Base-by-base conservation (phyloP, 129 eudicot species). In the Daucus carota region DNA sequence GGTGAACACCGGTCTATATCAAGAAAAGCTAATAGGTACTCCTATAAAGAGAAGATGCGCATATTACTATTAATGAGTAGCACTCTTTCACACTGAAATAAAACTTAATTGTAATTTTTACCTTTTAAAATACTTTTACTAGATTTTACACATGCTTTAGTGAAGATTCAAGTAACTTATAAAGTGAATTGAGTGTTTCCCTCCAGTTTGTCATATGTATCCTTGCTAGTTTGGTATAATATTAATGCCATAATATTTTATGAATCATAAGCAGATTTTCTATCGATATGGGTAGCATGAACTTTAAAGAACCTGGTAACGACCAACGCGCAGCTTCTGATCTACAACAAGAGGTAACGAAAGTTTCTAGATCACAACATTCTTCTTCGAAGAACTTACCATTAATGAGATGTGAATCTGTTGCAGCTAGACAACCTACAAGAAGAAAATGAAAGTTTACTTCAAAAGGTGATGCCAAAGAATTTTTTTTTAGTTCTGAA, bases 371-470 rank as follows among this genome's bases (percentile, higher is more conserved):
- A 34, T 54, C 67, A 20, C 28, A 12, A 40, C 20, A 18, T 33
- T 26, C 14, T 70, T 3, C 29, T 20, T 42, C 50, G 43, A 11
- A 57, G 32, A 83, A 93, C 17, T 71, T 47, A 46, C n/a, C 69
- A 31, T 78, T 82, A 77, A 74, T 81, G 44, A 67, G 45, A 48
- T 63, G 77, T 77, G 33, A 32, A 38, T 75, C n/a, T 48, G 72
- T 78, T 82, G 87, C 94, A 92, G 96, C 86, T 92, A 75, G 98
- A 92, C 81, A 90, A 85, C 94, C 87, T 92, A 82, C 98, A 92
- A 62, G 98, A 90, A 86, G 98, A 92, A 83, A 90, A 92, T 77
- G 98, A 90, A 73, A 90, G 81, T 82, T 80, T 92, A 79, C 80
- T 86, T 65, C 94, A 88, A 76, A 92, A 92, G 98, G 98, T 92